Conservation (phyloP, 176 grass and related monocot species). For the Puya raimondii region DNA sequence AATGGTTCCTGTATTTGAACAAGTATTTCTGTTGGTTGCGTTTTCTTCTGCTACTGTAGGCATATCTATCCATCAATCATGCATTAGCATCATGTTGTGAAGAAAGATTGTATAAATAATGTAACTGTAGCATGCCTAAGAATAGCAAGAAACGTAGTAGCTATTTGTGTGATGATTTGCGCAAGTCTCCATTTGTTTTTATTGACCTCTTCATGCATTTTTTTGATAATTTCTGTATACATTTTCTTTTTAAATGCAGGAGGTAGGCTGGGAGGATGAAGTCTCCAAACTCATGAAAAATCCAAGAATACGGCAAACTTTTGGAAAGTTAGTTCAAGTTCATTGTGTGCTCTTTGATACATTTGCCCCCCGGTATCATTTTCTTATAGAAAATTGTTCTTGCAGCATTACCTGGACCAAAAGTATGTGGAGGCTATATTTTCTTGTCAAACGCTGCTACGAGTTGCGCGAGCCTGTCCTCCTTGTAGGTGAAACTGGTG, state of each 20-base stretch:
- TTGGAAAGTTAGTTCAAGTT: slow-evolving; percentile 65
- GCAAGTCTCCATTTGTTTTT: neutral
- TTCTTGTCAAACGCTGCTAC: slow-evolving; percentile 88
- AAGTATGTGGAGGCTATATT: slow-evolving; percentile 86
- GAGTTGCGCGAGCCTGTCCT: slow-evolving; percentile 84
- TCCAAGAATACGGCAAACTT: slow-evolving; percentile 32
- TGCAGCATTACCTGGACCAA: slow-evolving; percentile 93
- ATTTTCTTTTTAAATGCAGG: slow-evolving; percentile 36
- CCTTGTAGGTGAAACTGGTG: slow-evolving; percentile 92
- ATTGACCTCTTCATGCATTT: neutral
- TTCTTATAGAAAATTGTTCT: slow-evolving; percentile 5
- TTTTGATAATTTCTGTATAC: slow-evolving; percentile 4
- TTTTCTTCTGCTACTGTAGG: neutral
- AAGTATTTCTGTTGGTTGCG: neutral
- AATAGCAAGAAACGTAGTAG: too few relatives aligned
- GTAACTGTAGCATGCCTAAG: too few relatives aligned
- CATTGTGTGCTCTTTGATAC: slow-evolving; percentile 1
- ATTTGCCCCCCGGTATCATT: slow-evolving; percentile 4
- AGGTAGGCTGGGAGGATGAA: slow-evolving; percentile 25
- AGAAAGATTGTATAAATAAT: neutral
- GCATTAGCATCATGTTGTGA: neutral
- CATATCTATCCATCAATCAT: neutral
- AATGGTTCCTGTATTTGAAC: neutral
- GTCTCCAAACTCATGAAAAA: slow-evolving; percentile 33
- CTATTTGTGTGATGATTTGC: neutral